phyloP scores from a whole-genome alignment of 140 eudicot species.

The Cichorium intybus region DNA sequence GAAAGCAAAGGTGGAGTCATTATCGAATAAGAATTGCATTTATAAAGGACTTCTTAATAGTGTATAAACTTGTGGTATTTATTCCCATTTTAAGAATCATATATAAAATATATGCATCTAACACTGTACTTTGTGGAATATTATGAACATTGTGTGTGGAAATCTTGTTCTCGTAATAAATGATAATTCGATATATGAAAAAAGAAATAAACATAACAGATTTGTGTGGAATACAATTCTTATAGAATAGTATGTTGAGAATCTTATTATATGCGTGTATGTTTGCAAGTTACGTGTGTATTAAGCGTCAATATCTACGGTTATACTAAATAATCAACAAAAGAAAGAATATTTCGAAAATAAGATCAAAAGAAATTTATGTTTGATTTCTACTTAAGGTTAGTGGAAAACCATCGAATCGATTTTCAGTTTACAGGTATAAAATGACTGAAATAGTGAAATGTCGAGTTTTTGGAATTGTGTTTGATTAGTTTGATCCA shows the following conservation, averaged over 20 bases:
- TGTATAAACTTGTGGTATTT: slow-evolving; percentile 19
- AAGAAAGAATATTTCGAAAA: too few species aligned
- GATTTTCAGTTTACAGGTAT: too few species aligned
- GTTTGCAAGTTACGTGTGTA: background rate
- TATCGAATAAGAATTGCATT: slow-evolving; percentile 26
- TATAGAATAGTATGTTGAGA: background rate
- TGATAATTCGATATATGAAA: background rate
- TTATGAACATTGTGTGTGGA: slow-evolving; percentile 5
- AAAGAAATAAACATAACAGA: background rate
- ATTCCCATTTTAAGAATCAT: slow-evolving; percentile 7
- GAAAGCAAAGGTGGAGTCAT: slow-evolving; percentile 7
- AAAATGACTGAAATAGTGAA: too few species aligned
- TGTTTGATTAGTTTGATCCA: too few species aligned
- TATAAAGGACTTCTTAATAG: slow-evolving; percentile 8
- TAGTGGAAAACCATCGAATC: background rate
- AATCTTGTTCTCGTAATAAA: slow-evolving; percentile 5
- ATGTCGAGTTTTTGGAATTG: too few species aligned
- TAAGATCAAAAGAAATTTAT: background rate
- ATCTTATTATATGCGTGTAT: slow-evolving; percentile 1
- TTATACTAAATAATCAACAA: background rate
- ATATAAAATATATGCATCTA: slow-evolving; percentile 13
- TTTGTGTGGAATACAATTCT: background rate
- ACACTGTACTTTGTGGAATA: slow-evolving; percentile 23
- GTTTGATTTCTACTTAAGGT: background rate
- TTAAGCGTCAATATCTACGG: background rate